Conservation (phyloP, 2,329 filamentous ascomycete genomes). For the Cercospora citrullina region DNA sequence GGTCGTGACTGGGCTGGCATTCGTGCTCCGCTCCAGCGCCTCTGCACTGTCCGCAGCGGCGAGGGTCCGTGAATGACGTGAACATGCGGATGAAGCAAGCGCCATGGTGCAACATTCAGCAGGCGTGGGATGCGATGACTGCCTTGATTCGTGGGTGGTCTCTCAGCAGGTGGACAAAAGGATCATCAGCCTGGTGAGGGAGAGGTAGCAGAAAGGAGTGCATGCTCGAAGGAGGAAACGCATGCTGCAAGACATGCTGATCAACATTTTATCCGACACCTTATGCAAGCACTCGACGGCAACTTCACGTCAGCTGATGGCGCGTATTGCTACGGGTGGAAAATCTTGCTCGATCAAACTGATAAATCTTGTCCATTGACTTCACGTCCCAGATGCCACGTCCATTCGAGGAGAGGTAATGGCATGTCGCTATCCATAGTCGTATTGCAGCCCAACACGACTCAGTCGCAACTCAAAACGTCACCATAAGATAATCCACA, state of each 20-base stretch:
- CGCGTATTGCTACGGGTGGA: not conserved
- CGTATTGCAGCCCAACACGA: not conserved
- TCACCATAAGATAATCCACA: not conserved
- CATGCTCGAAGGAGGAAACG: constrained; percentile 9
- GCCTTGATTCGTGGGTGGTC: not conserved
- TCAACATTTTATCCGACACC: not conserved
- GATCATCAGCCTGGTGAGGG: not conserved
- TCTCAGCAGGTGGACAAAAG: not conserved
- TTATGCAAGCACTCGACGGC: not conserved
- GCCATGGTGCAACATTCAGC: not conserved
- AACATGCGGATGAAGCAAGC: not conserved
- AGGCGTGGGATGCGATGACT: not conserved
- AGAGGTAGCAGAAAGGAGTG: not conserved
- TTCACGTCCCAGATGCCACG: not conserved
- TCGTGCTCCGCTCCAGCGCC: not conserved
- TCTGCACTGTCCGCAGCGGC: not conserved
- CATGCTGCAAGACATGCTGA: constrained; percentile 9
- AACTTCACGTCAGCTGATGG: not conserved
- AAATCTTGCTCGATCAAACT: not conserved
- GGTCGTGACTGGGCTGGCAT: not conserved
- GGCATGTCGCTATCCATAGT: not conserved
- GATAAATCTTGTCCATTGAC: not conserved
- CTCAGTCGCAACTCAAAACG: not conserved
- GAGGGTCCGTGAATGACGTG: constrained; percentile 3
- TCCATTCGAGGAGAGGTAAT: not conserved